Conservation (phyloP, 257 asterid species). For the Marsdenia floribunda region DNA sequence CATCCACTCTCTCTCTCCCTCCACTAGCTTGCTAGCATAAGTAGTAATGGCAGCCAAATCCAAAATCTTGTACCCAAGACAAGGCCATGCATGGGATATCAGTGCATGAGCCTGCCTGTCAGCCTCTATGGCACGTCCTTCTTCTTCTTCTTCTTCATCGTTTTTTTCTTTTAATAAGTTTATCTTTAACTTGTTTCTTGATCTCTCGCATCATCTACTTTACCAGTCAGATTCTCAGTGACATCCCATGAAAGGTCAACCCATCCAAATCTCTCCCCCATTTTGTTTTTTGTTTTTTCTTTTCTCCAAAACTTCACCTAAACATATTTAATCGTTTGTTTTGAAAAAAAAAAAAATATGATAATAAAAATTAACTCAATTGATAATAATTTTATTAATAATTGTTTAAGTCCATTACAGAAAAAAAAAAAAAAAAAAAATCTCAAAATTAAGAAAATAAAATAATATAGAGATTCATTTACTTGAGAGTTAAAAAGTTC, state of each 20-base stretch:
- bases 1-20: not conserved
- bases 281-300: not conserved
- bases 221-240: not conserved
- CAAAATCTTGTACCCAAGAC: not conserved
- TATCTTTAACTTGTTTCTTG: not conserved
- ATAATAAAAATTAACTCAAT: too few relatives aligned
- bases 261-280: constrained; percentile 11
- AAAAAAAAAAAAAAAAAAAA: too few relatives aligned
- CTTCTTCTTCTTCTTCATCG: not conserved
- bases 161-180: not conserved
- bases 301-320: not conserved
- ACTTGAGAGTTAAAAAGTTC: too few relatives aligned
- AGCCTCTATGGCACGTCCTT: too few relatives aligned
- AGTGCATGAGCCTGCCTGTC: not conserved
- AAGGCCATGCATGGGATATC: constrained; percentile 10
- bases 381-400: too few relatives aligned
- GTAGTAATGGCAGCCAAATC: constrained; percentile 13
- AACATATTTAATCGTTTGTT: not conserved
- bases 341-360: too few relatives aligned
- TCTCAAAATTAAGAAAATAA: too few relatives aligned
- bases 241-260: constrained; percentile 15
- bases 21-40: too few relatives aligned
- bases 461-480: too few relatives aligned
- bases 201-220: constrained; percentile 1
- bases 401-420: too few relatives aligned